These are phyloP conservation scores for Phoenix dactylifera DNA, from an alignment of 176 grass and related monocot genomes.

Conservation along the genomic window DNA sequence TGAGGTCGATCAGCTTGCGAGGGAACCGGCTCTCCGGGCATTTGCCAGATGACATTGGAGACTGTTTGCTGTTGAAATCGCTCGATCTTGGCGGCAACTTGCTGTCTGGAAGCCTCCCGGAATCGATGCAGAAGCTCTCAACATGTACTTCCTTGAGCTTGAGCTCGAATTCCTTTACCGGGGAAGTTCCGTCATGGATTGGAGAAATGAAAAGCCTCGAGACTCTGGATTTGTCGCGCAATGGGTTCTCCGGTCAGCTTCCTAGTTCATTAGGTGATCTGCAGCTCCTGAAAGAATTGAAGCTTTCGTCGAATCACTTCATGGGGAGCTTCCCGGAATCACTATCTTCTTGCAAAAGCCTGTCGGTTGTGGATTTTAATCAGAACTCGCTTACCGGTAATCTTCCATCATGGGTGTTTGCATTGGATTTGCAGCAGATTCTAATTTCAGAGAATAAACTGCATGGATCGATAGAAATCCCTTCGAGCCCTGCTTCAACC, in stretches of 20 bases:
- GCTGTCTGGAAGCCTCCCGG: constrained; percentile 54
- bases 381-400: constrained; percentile 60
- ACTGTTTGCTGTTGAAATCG: constrained; percentile 69
- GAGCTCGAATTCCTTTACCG: constrained; percentile 64
- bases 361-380: constrained; percentile 63
- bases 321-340: constrained; percentile 58
- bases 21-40: constrained; percentile 55
- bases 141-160: constrained; percentile 67
- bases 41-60: constrained; percentile 72
- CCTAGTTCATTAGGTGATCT: constrained; percentile 56
- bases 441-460: constrained; percentile 72
- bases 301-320: constrained; percentile 63
- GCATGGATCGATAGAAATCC: constrained; percentile 44
- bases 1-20: constrained; percentile 52
- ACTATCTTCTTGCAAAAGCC: constrained; percentile 51
- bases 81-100: constrained; percentile 63
- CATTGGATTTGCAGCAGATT: constrained; percentile 53
- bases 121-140: constrained; percentile 70
- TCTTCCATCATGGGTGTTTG: constrained; percentile 70
- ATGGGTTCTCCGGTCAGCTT: constrained; percentile 67
- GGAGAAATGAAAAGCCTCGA: constrained; percentile 66
- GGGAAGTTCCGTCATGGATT: constrained; percentile 72
- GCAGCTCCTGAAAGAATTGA: constrained; percentile 62
- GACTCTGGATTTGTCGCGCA: constrained; percentile 59
- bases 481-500: constrained; percentile 34